These are phyloP conservation scores for Podaxis sp. DNA, from an alignment of 768 basidiomycete species.

Conservation along the genomic window DNA sequence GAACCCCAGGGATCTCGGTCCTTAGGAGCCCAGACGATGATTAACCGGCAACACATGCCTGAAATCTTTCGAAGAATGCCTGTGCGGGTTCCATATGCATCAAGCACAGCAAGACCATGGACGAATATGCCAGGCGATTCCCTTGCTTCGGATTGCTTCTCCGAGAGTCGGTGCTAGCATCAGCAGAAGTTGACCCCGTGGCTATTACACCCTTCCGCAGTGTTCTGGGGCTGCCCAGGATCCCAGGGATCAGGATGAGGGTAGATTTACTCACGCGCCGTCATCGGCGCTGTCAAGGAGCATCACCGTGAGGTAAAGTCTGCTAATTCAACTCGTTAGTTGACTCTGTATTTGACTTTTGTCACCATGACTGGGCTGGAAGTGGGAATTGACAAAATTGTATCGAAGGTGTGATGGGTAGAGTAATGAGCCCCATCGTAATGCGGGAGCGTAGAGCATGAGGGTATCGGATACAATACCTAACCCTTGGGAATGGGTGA, in stretches of 20 bases:
- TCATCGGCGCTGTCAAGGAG: neutral
- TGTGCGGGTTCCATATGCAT: neutral
- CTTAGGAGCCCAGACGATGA: neutral
- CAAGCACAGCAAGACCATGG: neutral
- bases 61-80: neutral
- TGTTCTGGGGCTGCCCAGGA: neutral
- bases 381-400: neutral
- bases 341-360: neutral
- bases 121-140: neutral
- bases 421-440: neutral
- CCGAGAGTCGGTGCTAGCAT: neutral
- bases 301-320: neutral
- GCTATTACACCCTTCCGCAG: neutral
- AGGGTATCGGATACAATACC: constrained; percentile 1
- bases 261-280: neutral
- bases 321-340: neutral
- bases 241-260: neutral
- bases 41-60: neutral
- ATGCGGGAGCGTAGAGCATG: neutral
- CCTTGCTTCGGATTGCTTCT: neutral
- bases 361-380: neutral
- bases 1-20: neutral
- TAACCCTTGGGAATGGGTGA: neutral
- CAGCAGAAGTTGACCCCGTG: neutral
- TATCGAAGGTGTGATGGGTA: too few relatives aligned